These are phyloP conservation scores for Thermothelomyces thermophilus DNA, from an alignment of 2,329 filamentous ascomycete species.

Conservation along the genomic window DNA sequence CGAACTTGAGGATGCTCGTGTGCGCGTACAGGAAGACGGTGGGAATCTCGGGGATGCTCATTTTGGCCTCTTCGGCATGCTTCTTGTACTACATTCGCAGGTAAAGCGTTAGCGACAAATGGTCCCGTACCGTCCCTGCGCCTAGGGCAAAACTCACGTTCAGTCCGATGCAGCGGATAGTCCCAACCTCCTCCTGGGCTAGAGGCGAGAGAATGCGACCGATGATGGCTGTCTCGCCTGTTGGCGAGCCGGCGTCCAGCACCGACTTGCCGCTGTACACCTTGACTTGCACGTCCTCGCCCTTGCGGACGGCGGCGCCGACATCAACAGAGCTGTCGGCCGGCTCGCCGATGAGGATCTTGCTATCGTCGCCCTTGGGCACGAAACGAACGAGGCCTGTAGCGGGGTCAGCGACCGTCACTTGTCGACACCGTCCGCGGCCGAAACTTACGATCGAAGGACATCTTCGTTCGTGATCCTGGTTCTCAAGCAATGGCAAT, in stretches of 20 bases:
- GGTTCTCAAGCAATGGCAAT: background rate
- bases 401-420: background rate
- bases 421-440: background rate
- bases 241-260: conserved; percentile 45
- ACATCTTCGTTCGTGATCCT: conserved; percentile 9
- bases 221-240: conserved; percentile 40
- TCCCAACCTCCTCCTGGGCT: conserved; percentile 43
- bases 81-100: conserved; percentile 33
- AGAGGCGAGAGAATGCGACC: conserved; percentile 46
- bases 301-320: conserved; percentile 48
- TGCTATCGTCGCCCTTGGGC: conserved; percentile 43
- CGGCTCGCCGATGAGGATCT: conserved; percentile 51
- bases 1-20: background rate
- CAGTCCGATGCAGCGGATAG: conserved; percentile 53
- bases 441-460: conserved; percentile 10
- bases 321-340: conserved; percentile 48
- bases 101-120: background rate
- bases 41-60: conserved; percentile 47
- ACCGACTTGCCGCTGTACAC: conserved; percentile 54
- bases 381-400: conserved; percentile 54
- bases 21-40: conserved; percentile 43
- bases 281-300: conserved; percentile 48
- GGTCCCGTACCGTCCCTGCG: background rate
- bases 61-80: conserved; percentile 46
- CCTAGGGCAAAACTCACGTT: conserved; percentile 35